phyloP scores from a whole-genome alignment of 257 asterid species.

The Lycium ferocissimum region DNA sequence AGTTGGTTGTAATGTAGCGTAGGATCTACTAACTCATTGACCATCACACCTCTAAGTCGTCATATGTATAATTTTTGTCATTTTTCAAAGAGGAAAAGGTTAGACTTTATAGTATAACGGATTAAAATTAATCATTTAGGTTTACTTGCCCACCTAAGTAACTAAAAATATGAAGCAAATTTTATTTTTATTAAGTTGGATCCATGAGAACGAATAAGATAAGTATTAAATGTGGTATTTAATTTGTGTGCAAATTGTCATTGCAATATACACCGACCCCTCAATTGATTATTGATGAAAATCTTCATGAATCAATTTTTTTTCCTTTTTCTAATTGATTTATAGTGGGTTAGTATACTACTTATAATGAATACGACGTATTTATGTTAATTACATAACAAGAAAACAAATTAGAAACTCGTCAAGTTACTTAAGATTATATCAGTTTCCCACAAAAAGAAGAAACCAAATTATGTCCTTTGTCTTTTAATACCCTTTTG shows the following conservation, averaged over 20 bases:
- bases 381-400: too few relatives aligned
- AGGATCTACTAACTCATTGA: conserved; percentile 27
- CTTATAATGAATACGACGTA: background rate
- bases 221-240: background rate
- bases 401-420: too few relatives aligned
- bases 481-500: too few relatives aligned
- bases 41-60: conserved; percentile 9
- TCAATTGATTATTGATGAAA: conserved; percentile 15
- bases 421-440: too few relatives aligned
- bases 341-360: background rate
- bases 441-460: too few relatives aligned
- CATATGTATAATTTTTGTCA: background rate
- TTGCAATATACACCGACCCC: background rate
- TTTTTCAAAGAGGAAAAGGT: conserved; percentile 34
- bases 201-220: background rate
- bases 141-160: conserved; percentile 42
- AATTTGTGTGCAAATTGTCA: background rate
- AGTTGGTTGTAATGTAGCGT: background rate
- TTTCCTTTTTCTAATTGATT: background rate
- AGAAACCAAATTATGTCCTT: too few relatives aligned
- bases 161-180: background rate
- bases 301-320: background rate
- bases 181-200: background rate
- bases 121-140: conserved; percentile 38
- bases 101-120: conserved; percentile 37